A percentile compares a stretch with the other conserved stretches of the same genome.
phyloP scores from a whole-genome alignment of 2,329 filamentous ascomycete species.

The Paecilomyces sp. region DNA sequence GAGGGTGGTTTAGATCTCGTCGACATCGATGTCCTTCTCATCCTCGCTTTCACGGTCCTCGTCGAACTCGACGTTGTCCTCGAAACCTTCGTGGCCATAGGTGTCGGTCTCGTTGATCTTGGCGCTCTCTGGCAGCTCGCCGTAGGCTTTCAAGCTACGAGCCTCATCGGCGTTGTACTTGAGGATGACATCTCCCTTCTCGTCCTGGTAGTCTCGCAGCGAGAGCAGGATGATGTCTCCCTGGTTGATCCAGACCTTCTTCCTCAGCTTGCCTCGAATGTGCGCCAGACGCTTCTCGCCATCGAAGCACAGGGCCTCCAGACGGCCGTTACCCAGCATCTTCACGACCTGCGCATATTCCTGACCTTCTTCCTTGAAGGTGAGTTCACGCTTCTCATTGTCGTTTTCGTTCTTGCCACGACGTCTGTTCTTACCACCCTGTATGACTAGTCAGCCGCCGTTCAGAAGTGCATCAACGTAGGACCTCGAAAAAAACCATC shows the following conservation, averaged over 20 bases:
- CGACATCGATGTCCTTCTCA: slow-evolving; percentile 83
- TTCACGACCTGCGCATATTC: slow-evolving; percentile 84
- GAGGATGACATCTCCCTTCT: slow-evolving; percentile 87
- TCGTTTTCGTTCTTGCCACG: slow-evolving; percentile 99
- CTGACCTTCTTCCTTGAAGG: slow-evolving; percentile 98
- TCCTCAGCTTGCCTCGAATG: slow-evolving; percentile 92
- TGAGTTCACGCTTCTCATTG: slow-evolving; percentile 97
- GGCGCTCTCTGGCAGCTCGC: slow-evolving; percentile 91
- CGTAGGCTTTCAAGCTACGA: slow-evolving; percentile 89
- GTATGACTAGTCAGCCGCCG: slow-evolving; percentile 26
- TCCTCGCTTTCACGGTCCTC: slow-evolving; percentile 69
- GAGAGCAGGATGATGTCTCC: slow-evolving; percentile 87
- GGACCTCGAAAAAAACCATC: not conserved
- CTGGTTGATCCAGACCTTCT: slow-evolving; percentile 99
- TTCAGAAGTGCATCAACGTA: not conserved
- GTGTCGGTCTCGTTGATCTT: slow-evolving; percentile 99
- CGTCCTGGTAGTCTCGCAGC: slow-evolving; percentile 86
- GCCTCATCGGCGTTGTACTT: slow-evolving; percentile 97
- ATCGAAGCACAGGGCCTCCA: slow-evolving; percentile 93
- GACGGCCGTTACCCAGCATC: slow-evolving; percentile 92
- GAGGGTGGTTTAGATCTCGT: slow-evolving; percentile 68
- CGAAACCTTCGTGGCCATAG: slow-evolving; percentile 78
- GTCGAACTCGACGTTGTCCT: slow-evolving; percentile 98
- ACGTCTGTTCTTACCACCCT: slow-evolving; percentile 98
- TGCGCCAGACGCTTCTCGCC: slow-evolving; percentile 78